These are phyloP conservation scores for Yamadazyma siamensis DNA, from an alignment of 1,139 yeast species.

Conservation along the genomic window DNA sequence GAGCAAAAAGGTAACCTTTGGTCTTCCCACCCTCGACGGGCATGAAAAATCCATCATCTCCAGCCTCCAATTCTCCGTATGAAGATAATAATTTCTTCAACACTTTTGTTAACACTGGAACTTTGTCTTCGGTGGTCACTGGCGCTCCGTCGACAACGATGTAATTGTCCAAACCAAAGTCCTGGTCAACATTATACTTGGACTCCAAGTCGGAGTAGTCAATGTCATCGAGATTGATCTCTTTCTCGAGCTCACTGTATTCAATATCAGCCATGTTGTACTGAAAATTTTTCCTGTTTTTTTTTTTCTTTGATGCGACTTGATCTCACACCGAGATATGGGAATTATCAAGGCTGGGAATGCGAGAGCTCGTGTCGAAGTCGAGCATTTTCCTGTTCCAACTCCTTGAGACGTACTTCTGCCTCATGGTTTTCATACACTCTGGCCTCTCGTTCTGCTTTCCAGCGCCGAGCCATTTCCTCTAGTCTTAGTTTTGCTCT, in stretches of 20 bases:
- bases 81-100: conserved; percentile 73
- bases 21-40: conserved; percentile 81
- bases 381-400: conserved; percentile 53
- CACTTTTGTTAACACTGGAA: conserved; percentile 79
- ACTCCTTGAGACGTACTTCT: conserved; percentile 44
- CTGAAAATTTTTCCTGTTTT: conserved; percentile 6
- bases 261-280: conserved; percentile 19
- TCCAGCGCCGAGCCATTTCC: conserved; percentile 63
- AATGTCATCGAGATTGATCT: conserved; percentile 52
- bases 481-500: conserved; percentile 50
- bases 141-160: conserved; percentile 96
- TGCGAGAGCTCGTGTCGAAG: conserved; percentile 32
- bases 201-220: conserved; percentile 89
- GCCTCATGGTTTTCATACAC: conserved; percentile 58
- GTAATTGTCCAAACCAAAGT: conserved; percentile 69
- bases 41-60: conserved; percentile 69
- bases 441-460: conserved; percentile 67
- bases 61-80: conserved; percentile 65
- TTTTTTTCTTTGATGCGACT: conserved; percentile 3
- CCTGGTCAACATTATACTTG: conserved; percentile 60
- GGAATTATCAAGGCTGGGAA: too few relatives aligned
- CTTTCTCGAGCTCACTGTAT: conserved; percentile 42
- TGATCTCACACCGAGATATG: conserved; percentile 1
- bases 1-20: conserved; percentile 86
- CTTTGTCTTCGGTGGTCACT: conserved; percentile 86